These are phyloP conservation scores for Fraxinus anomala DNA, from an alignment of 257 asterid genomes.

Conservation along the genomic window DNA sequence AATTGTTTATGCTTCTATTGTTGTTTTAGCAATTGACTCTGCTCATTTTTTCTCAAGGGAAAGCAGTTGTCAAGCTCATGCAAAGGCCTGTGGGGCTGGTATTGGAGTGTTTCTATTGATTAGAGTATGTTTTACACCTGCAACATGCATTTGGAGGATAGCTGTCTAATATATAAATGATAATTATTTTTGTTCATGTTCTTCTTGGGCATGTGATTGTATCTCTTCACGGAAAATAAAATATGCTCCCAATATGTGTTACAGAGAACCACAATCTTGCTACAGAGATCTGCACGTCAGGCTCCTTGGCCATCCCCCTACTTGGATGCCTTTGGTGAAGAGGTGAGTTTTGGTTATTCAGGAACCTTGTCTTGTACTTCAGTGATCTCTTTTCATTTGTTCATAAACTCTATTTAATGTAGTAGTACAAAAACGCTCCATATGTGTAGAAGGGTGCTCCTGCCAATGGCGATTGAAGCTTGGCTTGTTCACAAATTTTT, in stretches of 20 bases:
- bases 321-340: constrained; percentile 96
- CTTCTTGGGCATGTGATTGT: constrained; percentile 11
- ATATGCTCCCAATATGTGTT: constrained; percentile 24
- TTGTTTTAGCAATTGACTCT: constrained; percentile 24
- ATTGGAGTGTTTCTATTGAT: constrained; percentile 90
- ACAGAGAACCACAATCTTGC: constrained; percentile 87
- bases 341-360: constrained; percentile 49
- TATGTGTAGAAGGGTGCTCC: constrained; percentile 9
- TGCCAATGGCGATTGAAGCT: background rate
- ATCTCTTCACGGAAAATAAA: constrained; percentile 8
- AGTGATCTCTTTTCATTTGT: background rate
- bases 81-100: constrained; percentile 86
- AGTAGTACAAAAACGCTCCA: background rate
- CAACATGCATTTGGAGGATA: constrained; percentile 4
- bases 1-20: constrained; percentile 4
- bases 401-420: background rate
- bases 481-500: constrained; percentile 4
- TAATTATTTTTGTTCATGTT: background rate
- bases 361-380: constrained; percentile 12
- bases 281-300: constrained; percentile 91
- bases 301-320: constrained; percentile 99
- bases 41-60: constrained; percentile 49
- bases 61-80: constrained; percentile 83
- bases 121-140: constrained; percentile 54
- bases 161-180: constrained; percentile 13